These are phyloP conservation scores for Camelina hispida DNA, from an alignment of 345 rosid genomes.

Conservation along the genomic window DNA sequence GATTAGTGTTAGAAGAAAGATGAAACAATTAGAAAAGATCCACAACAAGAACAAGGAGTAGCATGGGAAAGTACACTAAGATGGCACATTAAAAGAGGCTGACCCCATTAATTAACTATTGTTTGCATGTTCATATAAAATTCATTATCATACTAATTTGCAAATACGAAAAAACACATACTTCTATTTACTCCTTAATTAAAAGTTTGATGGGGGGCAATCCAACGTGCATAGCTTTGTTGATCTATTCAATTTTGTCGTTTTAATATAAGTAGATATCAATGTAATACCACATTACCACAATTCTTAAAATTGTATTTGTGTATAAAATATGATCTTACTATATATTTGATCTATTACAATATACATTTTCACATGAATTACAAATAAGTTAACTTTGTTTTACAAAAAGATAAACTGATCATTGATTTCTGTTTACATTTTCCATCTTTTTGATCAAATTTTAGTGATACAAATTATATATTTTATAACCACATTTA, in stretches of 20 bases:
- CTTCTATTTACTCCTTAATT: background rate
- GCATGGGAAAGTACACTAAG: conserved; percentile 42
- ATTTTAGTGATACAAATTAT: no score
- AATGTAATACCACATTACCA: background rate
- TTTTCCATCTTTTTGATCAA: no score
- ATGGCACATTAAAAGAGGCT: conserved; percentile 37
- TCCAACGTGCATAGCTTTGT: conserved; percentile 37
- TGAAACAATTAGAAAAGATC: conserved; percentile 4
- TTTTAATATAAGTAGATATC: conserved; percentile 5
- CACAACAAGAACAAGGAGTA: conserved; percentile 36
- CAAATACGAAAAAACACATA: conserved; percentile 7
- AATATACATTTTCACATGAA: background rate
- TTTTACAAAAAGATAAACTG: no score
- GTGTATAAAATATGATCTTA: background rate
- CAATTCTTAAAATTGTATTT: background rate
- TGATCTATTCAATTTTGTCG: conserved; percentile 9
- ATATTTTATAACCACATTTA: no score
- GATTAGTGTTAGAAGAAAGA: conserved; percentile 17
- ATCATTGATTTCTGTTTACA: background rate
- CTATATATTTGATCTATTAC: no score
- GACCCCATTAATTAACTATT: conserved; percentile 33
- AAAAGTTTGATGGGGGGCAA: conserved; percentile 16
- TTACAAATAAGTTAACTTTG: no score
- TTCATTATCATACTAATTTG: background rate
- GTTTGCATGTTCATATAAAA: conserved; percentile 30